phyloP scores from a whole-genome alignment of 2,329 filamentous ascomycete genomes.

The Cercospora canescens region DNA sequence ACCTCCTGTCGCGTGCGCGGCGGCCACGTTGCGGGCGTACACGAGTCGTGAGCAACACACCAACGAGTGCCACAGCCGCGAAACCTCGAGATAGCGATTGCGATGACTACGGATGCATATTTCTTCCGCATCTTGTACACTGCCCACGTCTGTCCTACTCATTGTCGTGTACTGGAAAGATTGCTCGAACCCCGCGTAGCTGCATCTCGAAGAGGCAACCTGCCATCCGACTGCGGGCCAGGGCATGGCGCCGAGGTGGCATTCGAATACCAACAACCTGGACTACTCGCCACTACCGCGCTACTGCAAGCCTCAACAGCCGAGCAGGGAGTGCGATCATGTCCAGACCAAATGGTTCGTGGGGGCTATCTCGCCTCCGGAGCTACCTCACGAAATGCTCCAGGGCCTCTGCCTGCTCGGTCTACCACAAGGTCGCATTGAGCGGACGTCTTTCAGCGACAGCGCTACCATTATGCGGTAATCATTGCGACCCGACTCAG shows the following conservation, averaged over 20 bases:
- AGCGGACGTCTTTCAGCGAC: background rate
- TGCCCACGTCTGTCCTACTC: background rate
- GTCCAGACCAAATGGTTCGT: background rate
- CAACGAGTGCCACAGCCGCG: background rate
- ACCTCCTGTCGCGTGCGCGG: background rate
- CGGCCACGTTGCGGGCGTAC: background rate
- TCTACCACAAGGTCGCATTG: background rate
- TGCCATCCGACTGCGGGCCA: background rate
- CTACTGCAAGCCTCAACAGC: constrained; percentile 5
- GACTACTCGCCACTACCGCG: constrained; percentile 29
- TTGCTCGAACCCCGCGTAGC: background rate
- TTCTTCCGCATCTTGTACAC: background rate
- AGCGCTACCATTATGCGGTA: background rate
- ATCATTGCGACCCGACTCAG: background rate
- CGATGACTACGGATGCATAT: background rate
- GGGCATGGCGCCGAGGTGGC: background rate
- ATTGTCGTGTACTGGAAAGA: background rate
- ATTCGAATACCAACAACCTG: constrained; percentile 22
- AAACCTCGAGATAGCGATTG: background rate
- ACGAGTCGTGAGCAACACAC: background rate
- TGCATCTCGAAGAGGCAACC: background rate
- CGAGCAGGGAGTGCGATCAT: background rate
- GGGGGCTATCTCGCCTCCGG: background rate
- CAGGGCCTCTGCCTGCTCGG: background rate
- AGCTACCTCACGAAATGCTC: background rate